Percentiles rank a stretch among this genome's conserved stretches.
phyloP scores from a whole-genome alignment of 2,329 filamentous ascomycete genomes.

The Ploettnerulaceae sp. region DNA sequence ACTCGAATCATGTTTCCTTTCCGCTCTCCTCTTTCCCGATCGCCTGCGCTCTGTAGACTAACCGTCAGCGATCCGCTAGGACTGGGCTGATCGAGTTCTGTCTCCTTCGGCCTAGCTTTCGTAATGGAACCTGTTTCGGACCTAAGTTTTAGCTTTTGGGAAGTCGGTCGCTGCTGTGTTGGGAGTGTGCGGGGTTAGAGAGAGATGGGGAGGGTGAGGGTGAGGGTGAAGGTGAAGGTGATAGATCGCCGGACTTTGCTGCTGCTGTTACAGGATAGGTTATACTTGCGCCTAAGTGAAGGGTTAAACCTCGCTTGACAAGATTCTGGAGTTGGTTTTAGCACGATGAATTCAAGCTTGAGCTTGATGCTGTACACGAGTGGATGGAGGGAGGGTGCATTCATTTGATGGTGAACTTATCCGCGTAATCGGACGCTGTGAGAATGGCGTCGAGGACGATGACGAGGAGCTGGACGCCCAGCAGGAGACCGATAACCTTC shows the following conservation, averaged over 20 bases:
- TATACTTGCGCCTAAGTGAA: conserved; percentile 2
- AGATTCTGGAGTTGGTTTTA: conserved; percentile 1
- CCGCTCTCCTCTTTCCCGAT: too few species aligned
- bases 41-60: background rate
- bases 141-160: background rate
- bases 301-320: background rate
- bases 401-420: conserved; percentile 3
- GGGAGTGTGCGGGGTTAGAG: background rate
- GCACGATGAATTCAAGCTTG: conserved; percentile 5
- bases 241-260: background rate
- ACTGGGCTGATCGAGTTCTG: background rate
- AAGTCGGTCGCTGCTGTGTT: background rate
- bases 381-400: conserved; percentile 3
- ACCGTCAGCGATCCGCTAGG: background rate
- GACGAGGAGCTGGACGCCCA: conserved; percentile 2
- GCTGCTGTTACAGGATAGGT: background rate
- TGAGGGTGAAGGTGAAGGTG: background rate
- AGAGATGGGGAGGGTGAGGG: background rate
- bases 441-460: background rate
- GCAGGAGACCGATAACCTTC: background rate
- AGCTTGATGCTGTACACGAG: conserved; percentile 4
- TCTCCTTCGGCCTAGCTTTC: background rate
- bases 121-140: conserved; percentile 2
- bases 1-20: background rate
- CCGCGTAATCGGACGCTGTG: conserved; percentile 1